Percentiles rank a stretch among this genome's conserved stretches.
Evolutionary conservation across 768 basidiomycete genomes (phyloP).

Genomic region (Hygrophoropsis aurantiaca): DNA sequence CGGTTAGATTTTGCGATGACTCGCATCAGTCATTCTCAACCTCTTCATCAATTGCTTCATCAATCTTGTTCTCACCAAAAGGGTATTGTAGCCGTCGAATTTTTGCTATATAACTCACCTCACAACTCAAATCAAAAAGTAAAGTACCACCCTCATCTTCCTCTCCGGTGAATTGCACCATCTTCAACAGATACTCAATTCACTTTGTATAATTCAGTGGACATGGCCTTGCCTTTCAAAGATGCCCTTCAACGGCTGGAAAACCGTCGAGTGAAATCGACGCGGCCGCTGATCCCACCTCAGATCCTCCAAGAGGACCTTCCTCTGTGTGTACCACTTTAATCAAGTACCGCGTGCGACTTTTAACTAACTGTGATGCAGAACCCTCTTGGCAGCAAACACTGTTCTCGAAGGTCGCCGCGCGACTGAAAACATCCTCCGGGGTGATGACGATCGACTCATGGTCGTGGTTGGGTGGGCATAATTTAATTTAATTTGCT

Average conservation of each 20-base stretch:
- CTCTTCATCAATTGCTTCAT: background rate
- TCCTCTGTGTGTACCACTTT: slow-evolving; percentile 57
- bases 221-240: slow-evolving; percentile 73
- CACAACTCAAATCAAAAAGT: slow-evolving; percentile 15
- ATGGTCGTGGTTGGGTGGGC: slow-evolving; percentile 86
- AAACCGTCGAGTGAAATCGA: slow-evolving; percentile 83
- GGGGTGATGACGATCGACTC: slow-evolving; percentile 88
- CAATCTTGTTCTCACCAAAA: slow-evolving; percentile 6
- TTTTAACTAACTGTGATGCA: slow-evolving; percentile 32
- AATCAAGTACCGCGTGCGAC: slow-evolving; percentile 1
- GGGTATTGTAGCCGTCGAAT: slow-evolving; percentile 11
- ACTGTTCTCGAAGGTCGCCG: slow-evolving; percentile 87
- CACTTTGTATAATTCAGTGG: slow-evolving; percentile 36
- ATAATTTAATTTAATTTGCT: background rate
- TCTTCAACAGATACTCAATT: slow-evolving; percentile 18
- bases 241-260: slow-evolving; percentile 81
- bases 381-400: slow-evolving; percentile 77
- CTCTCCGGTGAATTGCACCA: slow-evolving; percentile 3
- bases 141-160: too few species aligned
- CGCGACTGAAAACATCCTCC: slow-evolving; percentile 74
- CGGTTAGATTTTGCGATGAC: slow-evolving; percentile 3
- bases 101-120: slow-evolving; percentile 13
- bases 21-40: slow-evolving; percentile 6
- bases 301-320: slow-evolving; percentile 94
- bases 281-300: slow-evolving; percentile 88